Evolutionary conservation across 306 rosid genomes (phyloP).

Genomic region (Delonix regia): DNA sequence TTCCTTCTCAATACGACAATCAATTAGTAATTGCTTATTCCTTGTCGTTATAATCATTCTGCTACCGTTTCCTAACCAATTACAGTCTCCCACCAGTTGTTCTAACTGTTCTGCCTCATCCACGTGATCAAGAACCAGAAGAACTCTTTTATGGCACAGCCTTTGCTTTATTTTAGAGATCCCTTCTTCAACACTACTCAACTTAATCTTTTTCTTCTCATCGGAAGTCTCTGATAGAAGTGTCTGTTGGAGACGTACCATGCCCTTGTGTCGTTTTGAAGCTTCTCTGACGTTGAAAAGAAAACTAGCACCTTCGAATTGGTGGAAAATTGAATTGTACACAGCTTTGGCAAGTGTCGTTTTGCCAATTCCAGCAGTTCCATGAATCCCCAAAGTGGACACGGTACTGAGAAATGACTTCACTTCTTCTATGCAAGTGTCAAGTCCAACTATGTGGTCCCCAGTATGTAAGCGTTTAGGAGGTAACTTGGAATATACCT

Average conservation of each 20-base stretch:
- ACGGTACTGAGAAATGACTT: not conserved
- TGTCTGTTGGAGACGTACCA: slow-evolving; percentile 22
- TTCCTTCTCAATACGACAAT: not conserved
- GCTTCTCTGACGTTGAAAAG: not conserved
- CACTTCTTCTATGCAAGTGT: not conserved
- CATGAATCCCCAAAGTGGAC: slow-evolving; percentile 23
- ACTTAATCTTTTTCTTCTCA: not conserved
- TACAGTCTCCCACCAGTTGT: not conserved
- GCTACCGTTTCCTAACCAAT: slow-evolving; percentile 35
- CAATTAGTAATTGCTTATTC: not conserved
- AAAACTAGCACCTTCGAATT: slow-evolving; percentile 27
- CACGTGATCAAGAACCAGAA: slow-evolving; percentile 36
- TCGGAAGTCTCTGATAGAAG: slow-evolving; percentile 1
- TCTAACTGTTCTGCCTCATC: not conserved
- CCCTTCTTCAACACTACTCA: not conserved
- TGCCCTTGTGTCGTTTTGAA: not conserved
- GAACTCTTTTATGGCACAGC: slow-evolving; percentile 8
- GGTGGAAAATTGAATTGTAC: not conserved
- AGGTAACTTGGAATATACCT: not conserved
- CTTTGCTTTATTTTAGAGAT: not conserved
- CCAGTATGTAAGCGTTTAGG: not conserved
- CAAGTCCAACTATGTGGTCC: slow-evolving; percentile 2
- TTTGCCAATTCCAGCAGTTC: slow-evolving; percentile 37
- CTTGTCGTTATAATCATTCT: slow-evolving; percentile 38
- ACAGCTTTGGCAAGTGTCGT: slow-evolving; percentile 19